Conservation (phyloP, 139 green algal species). For the Micractinium sp. region DNA sequence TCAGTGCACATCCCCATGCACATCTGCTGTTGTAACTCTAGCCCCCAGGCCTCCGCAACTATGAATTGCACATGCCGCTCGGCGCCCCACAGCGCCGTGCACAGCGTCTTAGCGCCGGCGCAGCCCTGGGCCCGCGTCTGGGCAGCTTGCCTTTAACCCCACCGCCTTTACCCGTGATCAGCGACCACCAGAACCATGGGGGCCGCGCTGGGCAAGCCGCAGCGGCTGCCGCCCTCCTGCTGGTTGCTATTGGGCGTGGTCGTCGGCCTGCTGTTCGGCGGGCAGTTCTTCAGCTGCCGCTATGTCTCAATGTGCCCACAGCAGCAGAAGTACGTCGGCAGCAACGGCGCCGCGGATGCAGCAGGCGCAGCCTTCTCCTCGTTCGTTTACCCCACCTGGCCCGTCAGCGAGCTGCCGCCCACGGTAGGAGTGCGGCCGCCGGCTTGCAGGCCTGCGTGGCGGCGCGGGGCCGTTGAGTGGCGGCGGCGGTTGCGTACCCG, state of each 20-base stretch:
- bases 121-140: too few relatives aligned
- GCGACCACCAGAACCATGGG: not conserved
- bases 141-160: too few relatives aligned
- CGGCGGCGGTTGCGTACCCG: not conserved
- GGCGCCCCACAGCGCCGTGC: too few relatives aligned
- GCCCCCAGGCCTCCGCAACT: too few relatives aligned
- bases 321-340: not conserved
- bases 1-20: too few relatives aligned
- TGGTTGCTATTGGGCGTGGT: conserved; percentile 1
- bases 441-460: not conserved
- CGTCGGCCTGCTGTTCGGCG: not conserved
- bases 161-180: too few relatives aligned
- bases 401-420: not conserved
- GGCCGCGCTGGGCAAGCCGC: not conserved
- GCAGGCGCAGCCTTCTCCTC: conserved; percentile 8
- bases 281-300: not conserved
- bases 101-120: too few relatives aligned
- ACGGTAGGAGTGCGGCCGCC: not conserved
- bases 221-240: not conserved
- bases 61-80: too few relatives aligned
- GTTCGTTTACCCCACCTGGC: conserved; percentile 36
- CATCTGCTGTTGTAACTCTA: too few relatives aligned
- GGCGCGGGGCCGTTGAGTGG: not conserved
- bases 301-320: conserved; percentile 4
- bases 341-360: not conserved